A percentile compares a stretch with the other conserved stretches of the same genome.
Evolutionary conservation across 257 asterid genomes (phyloP).

Genomic region (Craterostigma plantagineum): DNA sequence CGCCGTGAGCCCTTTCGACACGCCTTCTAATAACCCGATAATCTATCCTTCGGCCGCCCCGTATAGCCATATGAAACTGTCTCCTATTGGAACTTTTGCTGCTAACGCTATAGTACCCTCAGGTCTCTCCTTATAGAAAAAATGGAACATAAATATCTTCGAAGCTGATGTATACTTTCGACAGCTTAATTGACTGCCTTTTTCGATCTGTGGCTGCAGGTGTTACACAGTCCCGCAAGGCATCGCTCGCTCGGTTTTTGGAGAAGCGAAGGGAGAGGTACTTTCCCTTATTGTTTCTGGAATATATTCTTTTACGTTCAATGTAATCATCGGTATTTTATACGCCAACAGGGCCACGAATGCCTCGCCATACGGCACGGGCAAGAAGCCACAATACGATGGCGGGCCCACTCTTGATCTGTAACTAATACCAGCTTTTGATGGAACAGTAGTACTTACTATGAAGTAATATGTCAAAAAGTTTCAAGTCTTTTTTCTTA

Average conservation of each 20-base stretch:
- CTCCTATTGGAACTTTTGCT: conserved; percentile 5
- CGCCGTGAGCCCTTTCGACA: too few species aligned
- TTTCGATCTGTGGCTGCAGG: conserved; percentile 12
- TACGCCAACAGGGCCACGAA: conserved; percentile 22
- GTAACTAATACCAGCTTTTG: too few species aligned
- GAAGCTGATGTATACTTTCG: background rate
- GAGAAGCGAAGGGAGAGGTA: conserved; percentile 40
- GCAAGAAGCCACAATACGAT: conserved; percentile 13
- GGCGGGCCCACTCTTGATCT: too few species aligned
- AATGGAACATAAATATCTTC: background rate
- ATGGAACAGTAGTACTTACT: too few species aligned
- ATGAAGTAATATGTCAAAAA: too few species aligned
- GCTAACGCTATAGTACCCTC: conserved; percentile 20
- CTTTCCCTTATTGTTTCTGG: background rate
- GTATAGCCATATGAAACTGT: too few species aligned
- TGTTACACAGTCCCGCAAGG: conserved; percentile 33
- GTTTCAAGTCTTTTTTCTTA: too few species aligned
- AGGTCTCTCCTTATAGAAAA: conserved; percentile 19
- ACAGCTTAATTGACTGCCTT: background rate
- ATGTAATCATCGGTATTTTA: background rate
- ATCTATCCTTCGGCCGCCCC: too few species aligned
- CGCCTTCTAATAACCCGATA: too few species aligned
- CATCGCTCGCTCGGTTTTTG: conserved; percentile 32
- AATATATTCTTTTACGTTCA: background rate
- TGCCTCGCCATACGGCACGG: conserved; percentile 27